phyloP scores from a whole-genome alignment of 352 stramenopile genomes.

The Pythium rhizo-oryzae region DNA sequence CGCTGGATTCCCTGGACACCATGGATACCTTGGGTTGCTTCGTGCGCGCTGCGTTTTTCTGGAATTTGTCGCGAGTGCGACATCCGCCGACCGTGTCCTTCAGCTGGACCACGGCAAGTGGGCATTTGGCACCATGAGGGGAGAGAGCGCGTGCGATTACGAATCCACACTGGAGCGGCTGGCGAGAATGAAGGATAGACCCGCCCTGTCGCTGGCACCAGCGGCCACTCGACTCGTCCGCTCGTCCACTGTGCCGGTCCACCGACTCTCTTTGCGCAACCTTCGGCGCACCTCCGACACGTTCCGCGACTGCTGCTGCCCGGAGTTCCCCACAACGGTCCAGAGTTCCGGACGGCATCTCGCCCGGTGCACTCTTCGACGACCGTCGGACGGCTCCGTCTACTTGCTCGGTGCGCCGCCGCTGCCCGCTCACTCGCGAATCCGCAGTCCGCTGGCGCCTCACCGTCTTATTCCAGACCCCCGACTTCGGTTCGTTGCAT shows the following conservation, averaged over 20 bases:
- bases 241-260: conserved; percentile 21
- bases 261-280: conserved; percentile 37
- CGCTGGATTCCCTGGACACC: background rate
- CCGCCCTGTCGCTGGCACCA: conserved; percentile 2
- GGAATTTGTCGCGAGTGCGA: background rate
- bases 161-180: background rate
- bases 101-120: background rate
- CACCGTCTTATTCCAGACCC: background rate
- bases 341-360: background rate
- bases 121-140: background rate
- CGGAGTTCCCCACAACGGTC: background rate
- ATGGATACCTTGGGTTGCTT: background rate
- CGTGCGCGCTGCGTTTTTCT: background rate
- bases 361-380: too few relatives aligned
- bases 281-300: conserved; percentile 11
- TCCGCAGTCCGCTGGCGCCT: conserved; percentile 1
- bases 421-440: conserved; percentile 18
- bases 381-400: too few relatives aligned
- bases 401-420: too few relatives aligned
- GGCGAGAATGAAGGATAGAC: conserved; percentile 4
- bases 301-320: background rate
- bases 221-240: background rate
- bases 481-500: conserved; percentile 5
- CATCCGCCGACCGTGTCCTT: background rate
- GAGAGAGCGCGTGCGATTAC: conserved; percentile 8